A percentile compares a stretch with the other conserved stretches of the same genome.
phyloP scores from a whole-genome alignment of 176 grass and related monocot species.

The Stipa capillata region DNA sequence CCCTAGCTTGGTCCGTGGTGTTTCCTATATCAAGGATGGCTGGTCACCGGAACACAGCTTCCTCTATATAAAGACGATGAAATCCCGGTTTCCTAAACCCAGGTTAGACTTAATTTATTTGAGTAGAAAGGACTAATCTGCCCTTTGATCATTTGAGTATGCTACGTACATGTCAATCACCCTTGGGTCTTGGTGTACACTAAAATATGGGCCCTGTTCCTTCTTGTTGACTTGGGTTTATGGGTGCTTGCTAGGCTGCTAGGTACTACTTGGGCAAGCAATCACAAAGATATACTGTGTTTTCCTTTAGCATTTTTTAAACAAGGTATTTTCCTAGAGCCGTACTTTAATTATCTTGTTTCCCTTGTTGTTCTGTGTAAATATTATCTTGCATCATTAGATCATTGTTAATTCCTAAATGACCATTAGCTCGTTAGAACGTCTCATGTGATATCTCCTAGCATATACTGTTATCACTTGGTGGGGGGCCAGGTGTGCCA shows the following conservation, averaged over 20 bases:
- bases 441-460: neutral
- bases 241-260: neutral
- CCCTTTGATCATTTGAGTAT: neutral
- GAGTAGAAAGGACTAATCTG: constrained; percentile 15
- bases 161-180: neutral
- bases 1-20: constrained; percentile 6
- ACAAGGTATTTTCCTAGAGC: neutral
- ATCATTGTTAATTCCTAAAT: neutral
- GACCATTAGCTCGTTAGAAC: neutral
- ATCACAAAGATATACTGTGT: neutral
- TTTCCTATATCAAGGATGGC: constrained; percentile 34
- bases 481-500: neutral
- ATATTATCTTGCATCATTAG: neutral
- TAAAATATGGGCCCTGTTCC: constrained; percentile 8
- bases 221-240: neutral
- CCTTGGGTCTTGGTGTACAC: neutral
- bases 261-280: neutral
- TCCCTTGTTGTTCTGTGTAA: neutral
- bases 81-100: constrained; percentile 6
- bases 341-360: neutral
- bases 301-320: neutral
- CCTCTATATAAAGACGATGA: constrained; percentile 45
- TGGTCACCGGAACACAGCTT: constrained; percentile 56
- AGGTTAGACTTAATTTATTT: neutral
- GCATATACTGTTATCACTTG: neutral